Base-by-base conservation (phyloP, 2,329 filamentous ascomycete species). In the Sclerotinia borealis region DNA sequence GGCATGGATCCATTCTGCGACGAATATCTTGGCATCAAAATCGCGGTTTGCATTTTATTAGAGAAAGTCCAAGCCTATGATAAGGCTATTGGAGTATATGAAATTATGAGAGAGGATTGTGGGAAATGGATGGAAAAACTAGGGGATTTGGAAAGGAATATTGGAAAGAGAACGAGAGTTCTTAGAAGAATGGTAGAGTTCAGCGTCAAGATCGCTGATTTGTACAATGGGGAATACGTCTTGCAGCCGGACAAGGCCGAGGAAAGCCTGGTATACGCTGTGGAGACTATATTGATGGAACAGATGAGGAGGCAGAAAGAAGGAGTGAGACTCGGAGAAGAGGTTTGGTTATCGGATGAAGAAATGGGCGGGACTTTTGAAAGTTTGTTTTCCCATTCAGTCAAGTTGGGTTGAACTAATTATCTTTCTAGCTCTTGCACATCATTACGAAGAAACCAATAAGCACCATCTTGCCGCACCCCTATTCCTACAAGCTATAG, bases 1-100 rank as follows among this genome's bases (percentile, higher is more conserved):
- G 86, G 87, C 0, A 85, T 99, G 79, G 92, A 98, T 73, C 91
- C 91, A 0, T 96, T 93, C 74, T 93, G 90, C 4, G 90, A 97
- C 70, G 93, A 97, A 74, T 88, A 97, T 39, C 82, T 97, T 69
- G 95, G 95, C 10, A 87, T 98, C 59, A 91, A 92, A 72, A 87
- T 98, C 58, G 87, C 93, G 73, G 81, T 96, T 10, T 87, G 91
- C 1, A 82, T 83, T 11, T 86, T 96, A 81, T 81, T 96, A 66
- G 91, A 97, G 76, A 88, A 89, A 72, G 84, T 91, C 19, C 82
- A 87, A 37, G 85, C 89, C 70, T 87, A 87, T 72, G 80, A 84
- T 27, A 84, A 87, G 63, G 86, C 92, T 0, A 87, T 91, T 63
- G 84, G 91, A 56, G 86, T 96, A 4, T 78, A 97, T 37, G 91